Evolutionary conservation across 768 basidiomycete species (phyloP).

Genomic region (Mycena indigotica): DNA sequence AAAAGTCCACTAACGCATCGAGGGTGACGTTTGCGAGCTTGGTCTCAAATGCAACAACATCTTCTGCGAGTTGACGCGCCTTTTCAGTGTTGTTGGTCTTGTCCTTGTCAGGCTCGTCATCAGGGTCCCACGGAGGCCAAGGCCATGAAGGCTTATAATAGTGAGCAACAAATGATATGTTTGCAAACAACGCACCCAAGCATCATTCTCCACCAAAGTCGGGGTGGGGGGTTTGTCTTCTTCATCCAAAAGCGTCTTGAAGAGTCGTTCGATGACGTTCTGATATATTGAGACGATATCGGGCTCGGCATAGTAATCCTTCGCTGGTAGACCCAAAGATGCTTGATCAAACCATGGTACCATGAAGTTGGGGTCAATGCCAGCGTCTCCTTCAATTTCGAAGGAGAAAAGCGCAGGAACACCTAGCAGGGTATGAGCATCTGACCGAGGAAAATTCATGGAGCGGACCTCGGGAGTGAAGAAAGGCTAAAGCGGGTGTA

Average conservation of each 20-base stretch:
- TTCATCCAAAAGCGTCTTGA: conserved; percentile 59
- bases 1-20: conserved; percentile 59
- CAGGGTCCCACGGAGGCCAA: conserved; percentile 87
- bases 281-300: conserved; percentile 69
- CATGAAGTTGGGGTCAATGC: conserved; percentile 84
- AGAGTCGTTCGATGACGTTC: conserved; percentile 65
- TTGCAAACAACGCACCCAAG: too few relatives aligned
- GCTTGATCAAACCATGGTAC: conserved; percentile 85
- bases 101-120: conserved; percentile 55
- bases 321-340: conserved; percentile 80
- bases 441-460: too few relatives aligned
- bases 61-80: conserved; percentile 64
- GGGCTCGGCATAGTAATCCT: conserved; percentile 91
- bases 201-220: conserved; percentile 36
- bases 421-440: conserved; percentile 59
- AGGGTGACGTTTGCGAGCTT: conserved; percentile 76
- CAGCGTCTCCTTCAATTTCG: conserved; percentile 85
- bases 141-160: conserved; percentile 86
- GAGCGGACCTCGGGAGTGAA: conserved; percentile 79
- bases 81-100: conserved; percentile 56
- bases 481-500: conserved; percentile 80
- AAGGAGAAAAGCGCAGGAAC: conserved; percentile 80
- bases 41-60: conserved; percentile 78
- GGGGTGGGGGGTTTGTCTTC: conserved; percentile 38
- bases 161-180: too few relatives aligned